Conservation (phyloP, 2,329 filamentous ascomycete genomes). For the Acarospora socialis region DNA sequence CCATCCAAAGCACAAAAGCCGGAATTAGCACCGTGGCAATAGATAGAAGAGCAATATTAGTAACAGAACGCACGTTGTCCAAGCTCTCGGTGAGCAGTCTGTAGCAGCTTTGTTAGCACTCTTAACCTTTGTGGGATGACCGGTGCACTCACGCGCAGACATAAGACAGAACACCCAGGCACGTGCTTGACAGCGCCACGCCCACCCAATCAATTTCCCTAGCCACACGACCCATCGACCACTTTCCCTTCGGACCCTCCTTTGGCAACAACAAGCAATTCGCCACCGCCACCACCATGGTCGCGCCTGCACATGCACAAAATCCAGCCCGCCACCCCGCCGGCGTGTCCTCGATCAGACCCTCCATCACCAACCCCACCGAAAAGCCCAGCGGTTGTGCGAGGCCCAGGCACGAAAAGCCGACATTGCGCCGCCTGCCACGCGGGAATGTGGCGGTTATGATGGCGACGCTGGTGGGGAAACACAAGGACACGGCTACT, state of each 20-base stretch:
- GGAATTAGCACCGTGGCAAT: slow-evolving; percentile 31
- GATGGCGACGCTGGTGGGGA: slow-evolving; percentile 33
- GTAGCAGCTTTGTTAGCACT: slow-evolving; percentile 1
- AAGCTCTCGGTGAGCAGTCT: slow-evolving; percentile 16
- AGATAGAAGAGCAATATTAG: slow-evolving; percentile 33
- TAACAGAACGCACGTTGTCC: slow-evolving; percentile 27
- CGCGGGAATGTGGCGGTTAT: slow-evolving; percentile 31
- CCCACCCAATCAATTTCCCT: slow-evolving; percentile 38
- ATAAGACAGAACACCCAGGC: slow-evolving; percentile 35
- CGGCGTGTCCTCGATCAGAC: slow-evolving; percentile 31
- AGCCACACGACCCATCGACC: slow-evolving; percentile 18
- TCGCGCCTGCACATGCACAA: slow-evolving; percentile 23
- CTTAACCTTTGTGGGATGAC: background rate
- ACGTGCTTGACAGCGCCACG: slow-evolving; percentile 27
- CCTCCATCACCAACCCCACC: slow-evolving; percentile 35
- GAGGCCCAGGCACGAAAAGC: slow-evolving; percentile 34
- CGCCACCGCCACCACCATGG: too few relatives aligned
- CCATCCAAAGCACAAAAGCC: slow-evolving; percentile 41
- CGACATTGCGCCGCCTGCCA: slow-evolving; percentile 34
- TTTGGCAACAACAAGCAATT: slow-evolving; percentile 25
- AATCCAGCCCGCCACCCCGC: slow-evolving; percentile 35
- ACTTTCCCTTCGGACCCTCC: slow-evolving; percentile 15
- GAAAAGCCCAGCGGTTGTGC: slow-evolving; percentile 37
- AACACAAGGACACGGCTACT: slow-evolving; percentile 30
- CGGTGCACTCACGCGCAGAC: slow-evolving; percentile 18